These are phyloP conservation scores for Fusarium papillatum DNA, from an alignment of 2,329 filamentous ascomycete species.

Conservation along the genomic window DNA sequence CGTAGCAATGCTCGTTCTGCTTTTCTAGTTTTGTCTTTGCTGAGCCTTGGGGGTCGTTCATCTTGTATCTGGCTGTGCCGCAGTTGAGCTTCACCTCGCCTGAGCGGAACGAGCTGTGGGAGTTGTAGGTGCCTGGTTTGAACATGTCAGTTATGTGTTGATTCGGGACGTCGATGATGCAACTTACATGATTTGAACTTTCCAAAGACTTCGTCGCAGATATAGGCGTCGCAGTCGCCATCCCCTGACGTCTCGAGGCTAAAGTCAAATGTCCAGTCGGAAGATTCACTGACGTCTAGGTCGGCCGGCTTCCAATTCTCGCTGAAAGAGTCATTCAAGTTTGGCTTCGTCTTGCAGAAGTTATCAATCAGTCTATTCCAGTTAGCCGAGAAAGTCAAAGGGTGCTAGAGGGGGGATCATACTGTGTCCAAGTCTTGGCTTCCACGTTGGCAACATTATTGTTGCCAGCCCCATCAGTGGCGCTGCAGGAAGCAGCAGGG, in stretches of 20 bases:
- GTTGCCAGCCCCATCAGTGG: neutral
- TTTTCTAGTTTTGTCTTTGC: neutral
- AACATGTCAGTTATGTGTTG: neutral
- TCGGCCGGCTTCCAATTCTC: neutral
- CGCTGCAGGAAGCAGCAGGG: neutral
- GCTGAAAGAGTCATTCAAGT: neutral
- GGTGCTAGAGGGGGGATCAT: neutral
- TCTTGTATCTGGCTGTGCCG: neutral
- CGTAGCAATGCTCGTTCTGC: neutral
- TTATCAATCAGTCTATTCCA: neutral
- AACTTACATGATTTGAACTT: neutral
- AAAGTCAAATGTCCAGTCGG: neutral
- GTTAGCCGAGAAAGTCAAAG: neutral
- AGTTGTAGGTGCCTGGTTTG: neutral
- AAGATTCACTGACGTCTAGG: neutral
- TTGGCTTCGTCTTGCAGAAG: neutral
- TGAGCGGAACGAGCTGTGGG: neutral
- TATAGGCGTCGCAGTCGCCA: neutral
- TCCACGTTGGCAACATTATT: neutral
- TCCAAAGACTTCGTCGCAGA: neutral
- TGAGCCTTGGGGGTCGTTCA: neutral
- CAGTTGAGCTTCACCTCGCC: neutral
- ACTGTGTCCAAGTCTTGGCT: neutral
- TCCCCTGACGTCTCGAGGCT: neutral
- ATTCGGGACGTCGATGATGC: neutral